phyloP scores from a whole-genome alignment of 768 basidiomycete species.

The Mrakia gelida region DNA sequence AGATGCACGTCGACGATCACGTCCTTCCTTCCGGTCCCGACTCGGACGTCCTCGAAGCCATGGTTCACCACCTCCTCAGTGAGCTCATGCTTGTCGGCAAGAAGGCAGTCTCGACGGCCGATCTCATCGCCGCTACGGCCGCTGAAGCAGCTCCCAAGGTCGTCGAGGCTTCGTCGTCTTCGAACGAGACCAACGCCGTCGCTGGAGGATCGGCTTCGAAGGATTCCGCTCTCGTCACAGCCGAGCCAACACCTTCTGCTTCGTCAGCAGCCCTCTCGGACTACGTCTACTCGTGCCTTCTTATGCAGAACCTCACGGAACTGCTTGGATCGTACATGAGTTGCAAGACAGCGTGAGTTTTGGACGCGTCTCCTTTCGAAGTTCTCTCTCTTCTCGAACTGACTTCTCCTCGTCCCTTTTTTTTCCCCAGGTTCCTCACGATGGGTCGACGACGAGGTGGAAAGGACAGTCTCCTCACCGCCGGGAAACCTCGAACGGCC shows the following conservation, averaged over 20 bases:
- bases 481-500: slow-evolving; percentile 24
- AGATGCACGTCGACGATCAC: slow-evolving; percentile 40
- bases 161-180: not conserved
- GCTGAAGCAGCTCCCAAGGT: not conserved
- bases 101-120: slow-evolving; percentile 38
- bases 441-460: slow-evolving; percentile 30
- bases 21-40: slow-evolving; percentile 47
- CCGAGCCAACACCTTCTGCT: not conserved
- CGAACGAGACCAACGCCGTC: not conserved
- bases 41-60: slow-evolving; percentile 38
- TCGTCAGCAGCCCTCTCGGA: slow-evolving; percentile 15
- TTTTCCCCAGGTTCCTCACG: slow-evolving; percentile 28
- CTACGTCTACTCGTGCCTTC: slow-evolving; percentile 38
- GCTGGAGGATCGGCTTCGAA: not conserved
- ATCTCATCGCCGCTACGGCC: not conserved
- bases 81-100: slow-evolving; percentile 66
- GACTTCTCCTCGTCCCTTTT: not conserved
- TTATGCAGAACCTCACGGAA: slow-evolving; percentile 60
- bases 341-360: slow-evolving; percentile 68
- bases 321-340: slow-evolving; percentile 85
- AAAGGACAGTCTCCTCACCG: slow-evolving; percentile 16
- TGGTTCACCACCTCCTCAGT: slow-evolving; percentile 60
- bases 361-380: not conserved
- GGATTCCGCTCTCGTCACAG: not conserved
- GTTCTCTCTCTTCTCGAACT: not conserved